phyloP scores from a whole-genome alignment of 495 filamentous ascomycete genomes.

The Penicillium angulare region DNA sequence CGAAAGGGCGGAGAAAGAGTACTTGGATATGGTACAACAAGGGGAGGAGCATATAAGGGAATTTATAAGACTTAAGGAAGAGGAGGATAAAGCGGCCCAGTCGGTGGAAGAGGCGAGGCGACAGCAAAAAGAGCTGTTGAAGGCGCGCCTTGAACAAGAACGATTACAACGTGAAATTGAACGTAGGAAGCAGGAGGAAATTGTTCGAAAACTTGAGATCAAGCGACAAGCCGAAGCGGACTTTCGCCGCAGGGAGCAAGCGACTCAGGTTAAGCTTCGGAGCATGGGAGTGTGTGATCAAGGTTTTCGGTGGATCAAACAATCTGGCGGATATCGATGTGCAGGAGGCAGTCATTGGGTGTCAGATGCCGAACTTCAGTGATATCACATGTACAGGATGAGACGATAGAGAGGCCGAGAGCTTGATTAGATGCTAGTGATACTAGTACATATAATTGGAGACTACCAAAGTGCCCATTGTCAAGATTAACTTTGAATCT shows the following conservation, averaged over 20 bases:
- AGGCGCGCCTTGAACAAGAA: constrained; percentile 31
- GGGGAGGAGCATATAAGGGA: constrained; percentile 1
- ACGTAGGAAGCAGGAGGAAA: constrained; percentile 26
- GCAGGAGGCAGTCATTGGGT: constrained; percentile 11
- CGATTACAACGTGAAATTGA: constrained; percentile 29
- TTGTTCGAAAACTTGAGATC: constrained; percentile 25
- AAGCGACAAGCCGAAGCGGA: constrained; percentile 21
- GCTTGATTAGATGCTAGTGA: too few relatives aligned
- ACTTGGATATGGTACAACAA: constrained; percentile 2
- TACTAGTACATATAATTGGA: too few relatives aligned
- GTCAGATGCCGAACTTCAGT: constrained; percentile 7
- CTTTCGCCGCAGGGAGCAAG: constrained; percentile 35
- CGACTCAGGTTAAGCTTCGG: constrained; percentile 42
- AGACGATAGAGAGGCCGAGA: too few relatives aligned
- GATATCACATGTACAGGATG: too few relatives aligned
- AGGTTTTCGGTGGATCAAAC: too few relatives aligned
- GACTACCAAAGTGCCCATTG: too few relatives aligned
- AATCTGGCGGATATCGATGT: too few relatives aligned
- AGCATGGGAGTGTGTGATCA: constrained; percentile 47
- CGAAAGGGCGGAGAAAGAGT: constrained; percentile 16
- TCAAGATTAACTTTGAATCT: too few relatives aligned
- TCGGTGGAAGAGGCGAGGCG: constrained; percentile 11
- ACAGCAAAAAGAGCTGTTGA: constrained; percentile 23
- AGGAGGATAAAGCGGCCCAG: constrained; percentile 11
- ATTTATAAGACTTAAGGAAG: constrained; percentile 6